Evolutionary conservation across 345 rosid species (phyloP).

Genomic region (Mallotus nudiflorus): DNA sequence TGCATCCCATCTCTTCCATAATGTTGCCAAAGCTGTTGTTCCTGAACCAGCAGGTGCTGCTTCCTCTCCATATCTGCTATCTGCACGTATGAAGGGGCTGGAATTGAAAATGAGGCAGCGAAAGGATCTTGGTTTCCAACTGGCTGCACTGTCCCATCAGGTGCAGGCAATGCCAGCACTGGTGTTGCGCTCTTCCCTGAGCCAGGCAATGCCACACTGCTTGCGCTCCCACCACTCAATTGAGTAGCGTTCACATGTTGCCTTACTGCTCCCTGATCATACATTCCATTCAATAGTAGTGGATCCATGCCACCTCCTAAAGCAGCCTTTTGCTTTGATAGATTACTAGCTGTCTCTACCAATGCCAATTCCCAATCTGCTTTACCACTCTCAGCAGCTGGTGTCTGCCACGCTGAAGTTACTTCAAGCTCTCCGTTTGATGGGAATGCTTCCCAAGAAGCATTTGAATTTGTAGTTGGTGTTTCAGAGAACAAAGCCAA

Average conservation of each 20-base stretch:
- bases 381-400: constrained; percentile 78
- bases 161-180: constrained; percentile 73
- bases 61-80: constrained; percentile 79
- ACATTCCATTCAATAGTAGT: constrained; percentile 80
- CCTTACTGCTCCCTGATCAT: constrained; percentile 79
- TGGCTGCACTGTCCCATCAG: constrained; percentile 50
- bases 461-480: constrained; percentile 42
- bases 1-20: constrained; percentile 73
- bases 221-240: constrained; percentile 73
- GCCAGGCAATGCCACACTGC: constrained; percentile 72
- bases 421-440: constrained; percentile 56
- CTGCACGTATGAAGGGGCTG: constrained; percentile 69
- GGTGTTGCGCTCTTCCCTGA: constrained; percentile 51
- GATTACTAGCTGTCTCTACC: constrained; percentile 79
- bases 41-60: constrained; percentile 60
- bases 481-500: constrained; percentile 75
- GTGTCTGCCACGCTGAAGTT: constrained; percentile 84
- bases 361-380: constrained; percentile 93
- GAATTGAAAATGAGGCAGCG: constrained; percentile 55
- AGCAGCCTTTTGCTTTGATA: constrained; percentile 63
- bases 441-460: constrained; percentile 85
- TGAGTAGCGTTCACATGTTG: constrained; percentile 56
- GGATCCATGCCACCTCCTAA: constrained; percentile 92
- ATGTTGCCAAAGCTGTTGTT: constrained; percentile 67
- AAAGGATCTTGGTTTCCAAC: constrained; percentile 60